Conservation (phyloP, 139 green algal species). For the Chlorella vulgaris region DNA sequence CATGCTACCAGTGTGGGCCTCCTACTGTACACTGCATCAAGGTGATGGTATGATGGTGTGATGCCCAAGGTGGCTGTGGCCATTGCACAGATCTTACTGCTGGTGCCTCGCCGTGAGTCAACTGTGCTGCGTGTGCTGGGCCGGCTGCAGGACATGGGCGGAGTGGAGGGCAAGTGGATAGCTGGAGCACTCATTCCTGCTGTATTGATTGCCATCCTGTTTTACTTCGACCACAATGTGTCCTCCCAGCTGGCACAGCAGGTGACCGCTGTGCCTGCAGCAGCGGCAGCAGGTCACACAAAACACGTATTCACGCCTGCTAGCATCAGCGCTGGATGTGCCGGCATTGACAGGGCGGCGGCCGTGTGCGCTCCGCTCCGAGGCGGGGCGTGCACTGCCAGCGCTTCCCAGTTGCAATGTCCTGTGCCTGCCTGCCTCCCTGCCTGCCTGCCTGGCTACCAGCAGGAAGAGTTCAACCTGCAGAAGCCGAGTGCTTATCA, state of each 20-base stretch:
- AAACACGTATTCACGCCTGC: no score
- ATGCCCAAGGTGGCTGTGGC: no score
- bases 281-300: no score
- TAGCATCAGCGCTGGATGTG: no score
- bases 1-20: no score
- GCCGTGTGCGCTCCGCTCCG: neutral
- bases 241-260: slow-evolving; percentile 78
- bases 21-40: no score
- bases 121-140: no score
- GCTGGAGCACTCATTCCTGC: slow-evolving; percentile 78
- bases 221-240: slow-evolving; percentile 93
- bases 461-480: slow-evolving; percentile 67
- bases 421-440: neutral
- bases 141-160: slow-evolving; percentile 59
- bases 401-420: no score
- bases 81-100: no score
- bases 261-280: neutral
- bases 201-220: slow-evolving; percentile 83
- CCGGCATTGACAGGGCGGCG: neutral
- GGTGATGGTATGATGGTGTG: no score
- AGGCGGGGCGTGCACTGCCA: no score
- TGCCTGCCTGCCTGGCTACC: neutral
- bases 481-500: slow-evolving; percentile 71
- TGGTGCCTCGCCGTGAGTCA: no score
- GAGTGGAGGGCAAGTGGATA: slow-evolving; percentile 66